These are phyloP conservation scores for Neofusicoccum laricinum DNA, from an alignment of 2,329 filamentous ascomycete genomes.

Conservation along the genomic window DNA sequence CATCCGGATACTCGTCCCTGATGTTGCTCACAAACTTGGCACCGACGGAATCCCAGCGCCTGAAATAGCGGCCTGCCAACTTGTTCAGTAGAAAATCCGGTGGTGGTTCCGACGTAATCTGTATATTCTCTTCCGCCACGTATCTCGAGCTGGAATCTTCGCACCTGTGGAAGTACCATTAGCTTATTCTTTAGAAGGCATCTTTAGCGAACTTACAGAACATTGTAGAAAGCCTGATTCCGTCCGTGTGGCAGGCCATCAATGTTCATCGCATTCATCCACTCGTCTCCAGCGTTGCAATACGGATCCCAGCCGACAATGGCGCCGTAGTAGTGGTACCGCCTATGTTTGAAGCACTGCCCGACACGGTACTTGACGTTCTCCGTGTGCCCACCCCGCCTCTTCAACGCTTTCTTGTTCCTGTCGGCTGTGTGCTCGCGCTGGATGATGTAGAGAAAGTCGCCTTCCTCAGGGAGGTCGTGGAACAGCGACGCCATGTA, in stretches of 20 bases:
- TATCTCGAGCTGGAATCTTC: constrained; percentile 69
- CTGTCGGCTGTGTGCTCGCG: constrained; percentile 23
- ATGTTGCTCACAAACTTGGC: constrained; percentile 81
- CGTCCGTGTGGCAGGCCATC: constrained; percentile 58
- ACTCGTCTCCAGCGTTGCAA: constrained; percentile 58
- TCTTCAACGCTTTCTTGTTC: constrained; percentile 55
- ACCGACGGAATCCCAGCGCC: constrained; percentile 68
- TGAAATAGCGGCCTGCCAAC: constrained; percentile 82
- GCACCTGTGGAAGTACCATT: constrained; percentile 44
- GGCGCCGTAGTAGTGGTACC: constrained; percentile 76
- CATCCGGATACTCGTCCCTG: constrained; percentile 79
- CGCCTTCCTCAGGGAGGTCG: constrained; percentile 51
- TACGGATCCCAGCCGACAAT: constrained; percentile 82
- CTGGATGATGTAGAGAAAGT: constrained; percentile 56
- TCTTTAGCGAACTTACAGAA: constrained; percentile 63
- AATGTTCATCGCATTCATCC: constrained; percentile 63
- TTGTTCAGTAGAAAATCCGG: constrained; percentile 49
- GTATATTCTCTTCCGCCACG: constrained; percentile 78
- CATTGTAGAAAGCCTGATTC: constrained; percentile 77
- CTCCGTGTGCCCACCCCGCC: constrained; percentile 14
- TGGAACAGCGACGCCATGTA: constrained; percentile 63
- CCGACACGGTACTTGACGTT: constrained; percentile 51
- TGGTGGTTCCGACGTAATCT: constrained; percentile 32
- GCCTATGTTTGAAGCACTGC: constrained; percentile 77
- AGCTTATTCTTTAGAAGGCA: neutral